A percentile compares a stretch with the other conserved stretches of the same genome.
Evolutionary conservation across 2,329 filamentous ascomycete genomes (phyloP).

Genomic region (Tolypocladium pustulatum): DNA sequence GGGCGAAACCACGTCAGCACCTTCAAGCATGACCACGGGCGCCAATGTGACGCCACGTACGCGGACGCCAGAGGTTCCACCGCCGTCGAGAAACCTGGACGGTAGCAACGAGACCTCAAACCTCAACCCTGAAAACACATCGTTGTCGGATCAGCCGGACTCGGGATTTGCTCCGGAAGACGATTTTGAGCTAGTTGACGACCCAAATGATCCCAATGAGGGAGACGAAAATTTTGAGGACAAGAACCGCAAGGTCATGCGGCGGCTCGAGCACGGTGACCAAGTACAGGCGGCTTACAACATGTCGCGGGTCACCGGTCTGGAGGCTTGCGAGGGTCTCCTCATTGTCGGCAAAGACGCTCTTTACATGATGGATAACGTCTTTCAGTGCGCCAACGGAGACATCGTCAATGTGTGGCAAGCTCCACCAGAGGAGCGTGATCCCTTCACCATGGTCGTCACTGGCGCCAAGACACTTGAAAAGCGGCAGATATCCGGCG

Average conservation of each 20-base stretch:
- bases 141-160: constrained; percentile 9
- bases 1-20: constrained; percentile 29
- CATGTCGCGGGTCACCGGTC: constrained; percentile 82
- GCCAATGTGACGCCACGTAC: constrained; percentile 10
- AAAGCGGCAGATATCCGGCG: constrained; percentile 47
- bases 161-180: constrained; percentile 52
- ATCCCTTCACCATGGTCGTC: constrained; percentile 92
- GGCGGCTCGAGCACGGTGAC: constrained; percentile 81
- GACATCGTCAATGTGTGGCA: constrained; percentile 97
- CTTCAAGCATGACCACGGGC: constrained; percentile 22
- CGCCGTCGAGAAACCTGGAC: constrained; percentile 11
- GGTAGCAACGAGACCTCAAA: constrained; percentile 8
- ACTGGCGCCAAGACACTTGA: constrained; percentile 51
- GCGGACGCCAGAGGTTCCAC: constrained; percentile 4
- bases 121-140: constrained; percentile 14
- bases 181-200: constrained; percentile 92
- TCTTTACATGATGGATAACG: constrained; percentile 91
- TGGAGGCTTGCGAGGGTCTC: constrained; percentile 89
- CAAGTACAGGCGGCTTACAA: constrained; percentile 92
- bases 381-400: constrained; percentile 88
- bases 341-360: constrained; percentile 86
- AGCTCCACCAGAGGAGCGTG: constrained; percentile 81
- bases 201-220: constrained; percentile 75
- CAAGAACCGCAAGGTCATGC: constrained; percentile 96
- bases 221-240: constrained; percentile 75